Base-by-base conservation (phyloP, 192 early-diverging fungal genomes). In the Coemansia guatemalensis region DNA sequence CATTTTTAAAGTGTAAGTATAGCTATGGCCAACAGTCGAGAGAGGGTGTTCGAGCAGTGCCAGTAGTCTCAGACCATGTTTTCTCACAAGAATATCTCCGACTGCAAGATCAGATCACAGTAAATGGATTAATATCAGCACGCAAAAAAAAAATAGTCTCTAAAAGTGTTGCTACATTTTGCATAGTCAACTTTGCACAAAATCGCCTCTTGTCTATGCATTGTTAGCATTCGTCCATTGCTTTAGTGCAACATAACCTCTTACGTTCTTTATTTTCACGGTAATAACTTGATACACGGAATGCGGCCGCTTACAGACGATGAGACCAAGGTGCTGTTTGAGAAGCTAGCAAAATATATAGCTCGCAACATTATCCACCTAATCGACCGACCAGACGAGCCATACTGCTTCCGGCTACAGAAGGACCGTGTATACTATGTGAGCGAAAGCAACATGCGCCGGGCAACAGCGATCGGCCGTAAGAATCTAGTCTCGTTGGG, bases 291-390 rank as follows among this genome's bases (percentile, higher is more conserved):
- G 35, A 39, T 39, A 39, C 35, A 71, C n/a, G n/a, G 56, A 53
- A 99, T 99, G 97, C 86, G 97, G 53, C 97, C 95, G 6, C 83
- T 99, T 44, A 99, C 97, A 49, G 92, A 95, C 73, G 91, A 95
- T 78, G 97, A 99, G 77, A 96, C 96, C 53, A 95, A 96, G 77
- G 92, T 92, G 22, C 84, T 99, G 61, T 99, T 99, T 71, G 91
- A 96, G 68, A 99, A 99, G 83, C 87, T 99, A 58, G 88, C 97
- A 33, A 96, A 97, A 87, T 98, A 98, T 69, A 95, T 99, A 69
- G 97, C 95, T 64, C 87, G 89, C 55, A 99, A 99, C 82, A 94
- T 99, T 65, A 87, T 88, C 9, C 95, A 96, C 63, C 74, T 97
- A 49, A 95, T 97, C 50, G 94, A 98, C 78, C 84, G 97, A 57